These are phyloP conservation scores for Arachis hypogaea DNA, from an alignment of 306 rosid species.

Conservation along the genomic window DNA sequence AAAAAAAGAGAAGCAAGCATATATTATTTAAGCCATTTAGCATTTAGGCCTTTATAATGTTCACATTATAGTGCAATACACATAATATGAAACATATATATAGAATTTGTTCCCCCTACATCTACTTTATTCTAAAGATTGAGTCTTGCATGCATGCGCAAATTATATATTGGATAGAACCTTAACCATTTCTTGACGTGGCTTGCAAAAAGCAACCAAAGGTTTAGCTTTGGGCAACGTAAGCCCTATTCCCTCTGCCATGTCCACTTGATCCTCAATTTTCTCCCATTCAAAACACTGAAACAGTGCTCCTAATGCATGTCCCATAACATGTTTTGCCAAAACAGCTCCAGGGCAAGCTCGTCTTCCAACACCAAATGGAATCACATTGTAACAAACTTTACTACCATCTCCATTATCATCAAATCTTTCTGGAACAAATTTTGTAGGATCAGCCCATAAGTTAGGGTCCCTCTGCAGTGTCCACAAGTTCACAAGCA, in stretches of 20 bases:
- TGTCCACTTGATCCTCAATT: constrained; percentile 31
- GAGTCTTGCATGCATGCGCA: too few relatives aligned
- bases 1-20: too few relatives aligned
- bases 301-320: constrained; percentile 38
- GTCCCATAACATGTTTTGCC: constrained; percentile 38
- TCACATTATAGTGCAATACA: too few relatives aligned
- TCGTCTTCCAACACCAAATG: constrained; percentile 59
- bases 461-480: constrained; percentile 42
- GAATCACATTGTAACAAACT: constrained; percentile 33
- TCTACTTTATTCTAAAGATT: too few relatives aligned
- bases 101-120: too few relatives aligned
- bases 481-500: constrained; percentile 52
- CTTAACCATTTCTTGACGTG: constrained; percentile 13
- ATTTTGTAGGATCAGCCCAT: constrained; percentile 45
- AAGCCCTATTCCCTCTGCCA: constrained; percentile 39
- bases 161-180: too few relatives aligned
- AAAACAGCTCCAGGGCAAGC: constrained; percentile 52
- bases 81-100: too few relatives aligned
- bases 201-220: constrained; percentile 40
- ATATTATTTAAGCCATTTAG: too few relatives aligned
- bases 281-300: constrained; percentile 48
- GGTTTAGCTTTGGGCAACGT: constrained; percentile 38
- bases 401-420: neutral
- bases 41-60: too few relatives aligned
- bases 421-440: constrained; percentile 53